Percentiles rank a stretch among this genome's conserved stretches.
These are phyloP conservation scores for Arthrobotrys sinensis DNA, from an alignment of 2,329 filamentous ascomycete species.

Conservation along the genomic window DNA sequence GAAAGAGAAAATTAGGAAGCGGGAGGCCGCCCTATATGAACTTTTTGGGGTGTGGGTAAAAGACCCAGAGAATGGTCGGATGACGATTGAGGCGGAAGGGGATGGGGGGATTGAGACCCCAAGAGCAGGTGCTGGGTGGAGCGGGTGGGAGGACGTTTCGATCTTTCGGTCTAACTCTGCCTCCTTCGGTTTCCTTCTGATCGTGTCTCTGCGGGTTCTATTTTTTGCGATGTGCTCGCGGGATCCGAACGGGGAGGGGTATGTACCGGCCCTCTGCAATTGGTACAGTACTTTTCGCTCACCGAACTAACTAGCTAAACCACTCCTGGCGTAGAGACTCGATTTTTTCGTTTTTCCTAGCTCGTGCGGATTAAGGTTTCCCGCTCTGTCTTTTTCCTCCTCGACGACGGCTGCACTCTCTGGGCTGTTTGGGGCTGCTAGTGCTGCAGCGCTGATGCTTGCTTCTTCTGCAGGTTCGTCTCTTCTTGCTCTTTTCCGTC, in stretches of 20 bases:
- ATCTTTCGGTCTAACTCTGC: conserved; percentile 47
- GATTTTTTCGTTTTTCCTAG: conserved; percentile 19
- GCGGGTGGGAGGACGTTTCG: conserved; percentile 50
- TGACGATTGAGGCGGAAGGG: conserved; percentile 54
- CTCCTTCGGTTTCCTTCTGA: conserved; percentile 56
- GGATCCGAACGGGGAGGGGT: conserved; percentile 58
- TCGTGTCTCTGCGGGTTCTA: conserved; percentile 59
- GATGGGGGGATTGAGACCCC: conserved; percentile 45
- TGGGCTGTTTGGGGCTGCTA: background rate
- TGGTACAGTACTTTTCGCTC: conserved; percentile 20
- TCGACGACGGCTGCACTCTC: conserved; percentile 38
- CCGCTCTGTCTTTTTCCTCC: conserved; percentile 29
- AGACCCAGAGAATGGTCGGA: conserved; percentile 47
- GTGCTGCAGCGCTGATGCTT: conserved; percentile 28
- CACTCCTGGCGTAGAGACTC: conserved; percentile 5
- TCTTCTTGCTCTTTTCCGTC: conserved; percentile 55
- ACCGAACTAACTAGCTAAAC: conserved; percentile 1
- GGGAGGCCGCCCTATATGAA: conserved; percentile 59
- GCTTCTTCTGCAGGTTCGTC: conserved; percentile 45
- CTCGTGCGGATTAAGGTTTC: conserved; percentile 56
- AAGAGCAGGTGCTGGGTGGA: conserved; percentile 47
- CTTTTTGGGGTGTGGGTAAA: conserved; percentile 54
- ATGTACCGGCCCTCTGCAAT: conserved; percentile 31
- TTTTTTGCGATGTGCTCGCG: conserved; percentile 59
- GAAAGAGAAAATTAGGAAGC: conserved; percentile 48